Percentiles rank a stretch among this genome's conserved stretches.
Conservation (phyloP, 2,329 filamentous ascomycete species). For the Anthostomella pinea region DNA sequence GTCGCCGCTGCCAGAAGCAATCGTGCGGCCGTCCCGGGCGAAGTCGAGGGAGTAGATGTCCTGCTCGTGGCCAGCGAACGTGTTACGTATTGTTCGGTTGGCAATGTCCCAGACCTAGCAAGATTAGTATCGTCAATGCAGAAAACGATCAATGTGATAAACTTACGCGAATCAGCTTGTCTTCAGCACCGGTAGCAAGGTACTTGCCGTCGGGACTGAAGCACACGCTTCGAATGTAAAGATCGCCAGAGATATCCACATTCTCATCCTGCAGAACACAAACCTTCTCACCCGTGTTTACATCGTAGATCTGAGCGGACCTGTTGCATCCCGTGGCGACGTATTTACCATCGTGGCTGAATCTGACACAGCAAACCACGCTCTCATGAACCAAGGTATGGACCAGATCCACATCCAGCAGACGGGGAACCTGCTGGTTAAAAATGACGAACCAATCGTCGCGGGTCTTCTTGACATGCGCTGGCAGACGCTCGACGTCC, state of each 20-base stretch:
- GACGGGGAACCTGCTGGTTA: slow-evolving; percentile 85
- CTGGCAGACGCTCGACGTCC: slow-evolving; percentile 79
- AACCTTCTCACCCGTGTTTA: slow-evolving; percentile 80
- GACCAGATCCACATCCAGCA: slow-evolving; percentile 88
- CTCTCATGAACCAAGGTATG: slow-evolving; percentile 93
- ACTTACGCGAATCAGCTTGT: slow-evolving; percentile 91
- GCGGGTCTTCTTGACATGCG: slow-evolving; percentile 84
- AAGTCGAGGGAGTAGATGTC: slow-evolving; percentile 98
- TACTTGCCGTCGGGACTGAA: slow-evolving; percentile 96
- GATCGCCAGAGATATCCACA: slow-evolving; percentile 82
- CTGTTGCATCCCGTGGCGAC: slow-evolving; percentile 96
- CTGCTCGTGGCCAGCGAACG: slow-evolving; percentile 95
- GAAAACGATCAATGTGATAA: background rate
- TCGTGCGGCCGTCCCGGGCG: slow-evolving; percentile 86
- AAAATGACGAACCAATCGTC: slow-evolving; percentile 96
- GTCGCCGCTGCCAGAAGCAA: slow-evolving; percentile 93
- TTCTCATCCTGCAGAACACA: slow-evolving; percentile 87
- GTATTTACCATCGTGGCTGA: slow-evolving; percentile 92
- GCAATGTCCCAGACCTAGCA: slow-evolving; percentile 89
- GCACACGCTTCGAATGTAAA: slow-evolving; percentile 97
- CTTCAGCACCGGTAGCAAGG: slow-evolving; percentile 92
- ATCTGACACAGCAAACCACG: slow-evolving; percentile 96
- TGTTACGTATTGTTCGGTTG: slow-evolving; percentile 78
- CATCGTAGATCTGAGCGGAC: slow-evolving; percentile 99
- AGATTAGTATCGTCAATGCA: slow-evolving; percentile 8